Base-by-base conservation (phyloP, 176 grass and related monocot species). In the Triticum urartu region DNA sequence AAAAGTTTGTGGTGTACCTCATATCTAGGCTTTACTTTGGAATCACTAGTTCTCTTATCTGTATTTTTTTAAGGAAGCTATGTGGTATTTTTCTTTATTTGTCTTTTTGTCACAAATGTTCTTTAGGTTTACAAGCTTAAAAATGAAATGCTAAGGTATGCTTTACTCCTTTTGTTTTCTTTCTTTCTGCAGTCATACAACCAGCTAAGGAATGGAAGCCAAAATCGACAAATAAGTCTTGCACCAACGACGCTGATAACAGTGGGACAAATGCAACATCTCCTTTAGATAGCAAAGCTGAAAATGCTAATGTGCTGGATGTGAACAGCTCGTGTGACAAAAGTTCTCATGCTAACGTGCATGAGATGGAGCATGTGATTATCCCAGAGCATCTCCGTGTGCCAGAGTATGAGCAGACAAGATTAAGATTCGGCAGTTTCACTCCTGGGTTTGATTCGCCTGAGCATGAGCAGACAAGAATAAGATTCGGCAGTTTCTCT, bases 341-440 rank as follows among this genome's bases (percentile, higher is more conserved):
- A 87, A 26, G 87, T 58, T 91, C 84, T 66, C 84, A 95, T 77
- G 68, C 85, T 86, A 86, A 84, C 25, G 85, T 89, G 36, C 69
- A 78, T 5, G 91, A 91, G 59, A 66, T 84, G 75, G 84, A 83
- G 39, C 94, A 95, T 71, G 94, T 95, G 60, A 93, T 93, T 81
- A 95, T 95, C 70, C 94, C 94, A 11, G 84, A 87, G 77, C 94
- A 95, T 87, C 89, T 95, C 21, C 94, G 84, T 72, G 89, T 95
- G 35, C 87, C 94, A 54, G 91, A 93, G 36, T 89, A 81, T 22
- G 93, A 95, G 66, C 87, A 83, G 79, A 88, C 89, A 61, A 75
- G 69, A 34, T 86, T 95, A 75, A 93, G 84, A 59, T 95, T 95
- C 89, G 93, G 93, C 79, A 95, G 93, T 91, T 95, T 95, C 40